A percentile compares a stretch with the other conserved stretches of the same genome.
Conservation (phyloP, 805 yeast species). For the Ogataea sp. region DNA sequence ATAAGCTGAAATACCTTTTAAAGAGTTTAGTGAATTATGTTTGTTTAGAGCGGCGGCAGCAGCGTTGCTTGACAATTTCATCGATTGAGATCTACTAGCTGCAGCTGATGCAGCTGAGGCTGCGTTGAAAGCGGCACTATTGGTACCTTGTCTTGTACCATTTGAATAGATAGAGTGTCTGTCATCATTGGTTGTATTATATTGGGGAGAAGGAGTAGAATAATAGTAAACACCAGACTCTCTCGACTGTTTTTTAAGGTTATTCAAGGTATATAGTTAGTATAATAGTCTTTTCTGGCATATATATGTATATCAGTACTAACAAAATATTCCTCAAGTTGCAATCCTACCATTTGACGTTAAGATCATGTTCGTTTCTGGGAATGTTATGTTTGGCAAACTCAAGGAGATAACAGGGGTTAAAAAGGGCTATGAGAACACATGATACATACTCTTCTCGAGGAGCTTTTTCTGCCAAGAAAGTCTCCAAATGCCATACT, state of each 20-base stretch:
- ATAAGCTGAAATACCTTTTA: not conserved
- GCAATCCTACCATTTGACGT: no score
- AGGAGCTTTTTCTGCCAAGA: slow-evolving; percentile 17
- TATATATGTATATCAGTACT: no score
- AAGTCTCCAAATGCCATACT: slow-evolving; percentile 7
- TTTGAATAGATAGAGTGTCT: not conserved
- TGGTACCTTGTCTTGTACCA: slow-evolving; percentile 9
- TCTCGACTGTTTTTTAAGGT: slow-evolving; percentile 18
- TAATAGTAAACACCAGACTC: slow-evolving; percentile 19
- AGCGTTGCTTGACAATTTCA: slow-evolving; percentile 21
- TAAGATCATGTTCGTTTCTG: no score
- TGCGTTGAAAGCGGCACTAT: slow-evolving; percentile 1
- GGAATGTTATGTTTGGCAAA: no score
- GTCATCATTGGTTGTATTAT: not conserved
- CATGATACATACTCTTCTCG: slow-evolving; percentile 3
- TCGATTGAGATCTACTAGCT: slow-evolving; percentile 13
- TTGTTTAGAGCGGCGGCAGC: slow-evolving; percentile 24
- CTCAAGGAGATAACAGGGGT: not conserved
- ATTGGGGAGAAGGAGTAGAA: slow-evolving; percentile 1
- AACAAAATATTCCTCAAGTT: no score
- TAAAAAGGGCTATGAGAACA: not conserved
- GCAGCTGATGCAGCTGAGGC: slow-evolving; percentile 16
- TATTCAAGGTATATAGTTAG: not conserved
- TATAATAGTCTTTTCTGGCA: no score
- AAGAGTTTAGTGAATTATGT: slow-evolving; percentile 11